Percentiles rank a stretch among this genome's conserved stretches.
Evolutionary conservation across 371 early-diverging fungal species (phyloP).

Genomic region (Mucor lusitanicus): DNA sequence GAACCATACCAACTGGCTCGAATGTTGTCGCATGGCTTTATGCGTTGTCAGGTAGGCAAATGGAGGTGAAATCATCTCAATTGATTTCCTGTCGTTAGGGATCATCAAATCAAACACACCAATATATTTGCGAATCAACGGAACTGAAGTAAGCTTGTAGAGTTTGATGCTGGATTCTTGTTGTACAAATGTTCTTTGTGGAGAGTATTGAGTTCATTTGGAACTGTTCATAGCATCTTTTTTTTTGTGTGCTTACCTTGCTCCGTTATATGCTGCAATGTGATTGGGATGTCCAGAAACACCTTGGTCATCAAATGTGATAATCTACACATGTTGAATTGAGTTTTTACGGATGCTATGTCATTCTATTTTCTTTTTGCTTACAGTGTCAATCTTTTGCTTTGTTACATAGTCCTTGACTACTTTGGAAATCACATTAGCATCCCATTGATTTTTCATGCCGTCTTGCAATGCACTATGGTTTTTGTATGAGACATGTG

Average conservation of each 20-base stretch:
- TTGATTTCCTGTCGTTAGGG: constrained; percentile 1
- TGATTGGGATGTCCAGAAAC: constrained; percentile 96
- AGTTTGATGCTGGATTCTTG: constrained; percentile 21
- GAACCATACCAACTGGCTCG: constrained; percentile 95
- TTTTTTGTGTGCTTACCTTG: constrained; percentile 69
- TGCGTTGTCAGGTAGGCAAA: constrained; percentile 48
- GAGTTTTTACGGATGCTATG: neutral
- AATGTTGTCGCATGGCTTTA: constrained; percentile 87
- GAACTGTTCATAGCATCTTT: neutral
- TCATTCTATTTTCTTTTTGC: constrained; percentile 8
- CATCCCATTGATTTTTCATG: constrained; percentile 73
- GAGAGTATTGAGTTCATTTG: neutral
- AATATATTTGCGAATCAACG: constrained; percentile 79
- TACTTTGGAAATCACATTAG: constrained; percentile 54
- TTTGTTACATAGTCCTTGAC: constrained; percentile 63
- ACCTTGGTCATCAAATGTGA: constrained; percentile 95
- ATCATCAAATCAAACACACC: constrained; percentile 60
- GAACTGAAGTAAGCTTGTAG: constrained; percentile 66
- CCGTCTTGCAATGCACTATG: constrained; percentile 76
- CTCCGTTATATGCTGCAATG: constrained; percentile 77
- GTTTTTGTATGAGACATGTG: neutral
- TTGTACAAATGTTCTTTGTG: constrained; percentile 11
- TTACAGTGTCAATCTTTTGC: constrained; percentile 67
- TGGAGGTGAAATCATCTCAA: constrained; percentile 56
- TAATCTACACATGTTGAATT: constrained; percentile 55